A percentile compares a stretch with the other conserved stretches of the same genome.
Conservation (phyloP, 169 alveolate species). For the Eimeria maxima region DNA sequence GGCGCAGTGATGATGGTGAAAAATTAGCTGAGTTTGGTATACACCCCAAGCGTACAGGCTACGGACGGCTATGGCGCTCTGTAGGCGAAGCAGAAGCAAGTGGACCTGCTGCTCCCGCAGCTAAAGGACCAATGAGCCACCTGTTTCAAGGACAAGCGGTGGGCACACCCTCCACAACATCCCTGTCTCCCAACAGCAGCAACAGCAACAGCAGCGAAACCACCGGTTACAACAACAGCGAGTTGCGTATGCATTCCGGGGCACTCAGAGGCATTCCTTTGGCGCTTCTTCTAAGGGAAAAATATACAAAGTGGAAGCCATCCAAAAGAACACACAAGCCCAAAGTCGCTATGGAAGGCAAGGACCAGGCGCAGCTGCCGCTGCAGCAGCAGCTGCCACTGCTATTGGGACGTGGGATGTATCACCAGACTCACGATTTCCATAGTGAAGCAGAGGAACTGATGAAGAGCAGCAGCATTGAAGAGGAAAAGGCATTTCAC, state of each 20-base stretch:
- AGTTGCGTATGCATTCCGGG: not conserved
- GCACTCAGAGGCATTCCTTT: conserved; percentile 13
- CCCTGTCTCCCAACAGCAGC: not conserved
- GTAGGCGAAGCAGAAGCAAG: not conserved
- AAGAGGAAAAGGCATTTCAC: not conserved
- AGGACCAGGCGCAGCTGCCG: not conserved
- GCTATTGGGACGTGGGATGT: not conserved
- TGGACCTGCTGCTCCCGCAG: not conserved
- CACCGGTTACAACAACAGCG: not conserved
- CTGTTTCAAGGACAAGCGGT: not conserved
- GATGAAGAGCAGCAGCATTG: not conserved
- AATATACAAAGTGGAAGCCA: conserved; percentile 6
- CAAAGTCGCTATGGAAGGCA: not conserved
- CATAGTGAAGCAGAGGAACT: not conserved
- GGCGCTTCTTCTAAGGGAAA: not conserved
- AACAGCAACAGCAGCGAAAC: not conserved
- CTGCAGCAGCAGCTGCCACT: conserved; percentile 38
- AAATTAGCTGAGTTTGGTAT: not conserved
- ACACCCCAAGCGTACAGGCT: not conserved
- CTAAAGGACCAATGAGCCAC: conserved; percentile 1
- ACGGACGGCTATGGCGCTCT: not conserved
- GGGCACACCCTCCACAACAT: not conserved
- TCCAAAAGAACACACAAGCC: not conserved
- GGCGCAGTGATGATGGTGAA: no score
- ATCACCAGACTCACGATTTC: not conserved